Evolutionary conservation across 2,329 filamentous ascomycete genomes (phyloP).

Genomic region (Dactylonectria macrodidyma): DNA sequence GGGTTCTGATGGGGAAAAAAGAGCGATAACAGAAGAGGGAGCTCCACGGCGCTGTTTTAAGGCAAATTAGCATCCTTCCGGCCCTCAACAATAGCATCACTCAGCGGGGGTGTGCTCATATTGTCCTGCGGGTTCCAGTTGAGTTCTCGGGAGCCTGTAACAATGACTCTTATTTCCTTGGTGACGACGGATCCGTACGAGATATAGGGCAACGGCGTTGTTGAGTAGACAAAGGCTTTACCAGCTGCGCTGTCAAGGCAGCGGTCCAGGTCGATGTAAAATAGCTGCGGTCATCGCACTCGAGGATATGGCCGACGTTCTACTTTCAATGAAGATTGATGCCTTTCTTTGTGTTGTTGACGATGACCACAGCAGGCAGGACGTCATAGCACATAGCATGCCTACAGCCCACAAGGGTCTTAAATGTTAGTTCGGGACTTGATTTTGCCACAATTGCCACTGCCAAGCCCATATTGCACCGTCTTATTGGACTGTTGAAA

Average conservation of each 20-base stretch:
- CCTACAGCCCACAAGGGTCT: no score
- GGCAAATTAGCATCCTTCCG: neutral
- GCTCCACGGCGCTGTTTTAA: neutral
- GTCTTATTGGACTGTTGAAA: no score
- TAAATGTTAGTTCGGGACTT: no score
- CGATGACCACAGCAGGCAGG: neutral
- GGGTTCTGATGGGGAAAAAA: neutral
- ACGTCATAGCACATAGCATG: neutral
- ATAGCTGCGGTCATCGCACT: conserved; percentile 7
- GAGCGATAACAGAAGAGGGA: neutral
- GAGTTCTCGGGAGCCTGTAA: neutral
- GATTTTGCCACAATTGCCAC: no score
- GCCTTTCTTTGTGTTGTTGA: conserved; percentile 3
- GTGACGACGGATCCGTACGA: neutral
- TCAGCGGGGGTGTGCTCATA: neutral
- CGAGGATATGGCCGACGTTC: neutral
- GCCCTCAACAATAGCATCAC: neutral
- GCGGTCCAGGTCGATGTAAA: neutral
- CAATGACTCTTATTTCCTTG: neutral
- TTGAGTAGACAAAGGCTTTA: neutral
- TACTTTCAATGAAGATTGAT: conserved; percentile 3
- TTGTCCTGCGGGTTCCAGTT: neutral
- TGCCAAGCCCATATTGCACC: no score
- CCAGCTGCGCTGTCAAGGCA: neutral
- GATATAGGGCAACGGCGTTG: neutral